Percentiles rank a stretch among this genome's conserved stretches.
phyloP scores from a whole-genome alignment of 106 monocot species.

The Dioscorea zingiberensis region DNA sequence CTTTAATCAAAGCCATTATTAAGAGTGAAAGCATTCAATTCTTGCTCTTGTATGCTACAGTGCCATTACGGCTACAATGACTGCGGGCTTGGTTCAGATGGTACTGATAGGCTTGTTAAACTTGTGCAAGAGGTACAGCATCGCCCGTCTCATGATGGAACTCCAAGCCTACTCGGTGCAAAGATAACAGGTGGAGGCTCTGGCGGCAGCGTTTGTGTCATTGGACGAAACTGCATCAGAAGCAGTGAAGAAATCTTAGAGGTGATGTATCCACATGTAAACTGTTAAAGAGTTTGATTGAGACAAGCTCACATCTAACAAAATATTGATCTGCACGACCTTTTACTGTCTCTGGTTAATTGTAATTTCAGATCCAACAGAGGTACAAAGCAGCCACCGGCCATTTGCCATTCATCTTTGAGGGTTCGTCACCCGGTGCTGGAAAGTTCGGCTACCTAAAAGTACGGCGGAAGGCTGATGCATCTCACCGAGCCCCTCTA shows the following conservation, averaged over 20 bases:
- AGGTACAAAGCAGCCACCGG: conserved; percentile 70
- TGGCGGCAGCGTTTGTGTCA: conserved; percentile 86
- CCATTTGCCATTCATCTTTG: conserved; percentile 65
- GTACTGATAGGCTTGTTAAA: conserved; percentile 78
- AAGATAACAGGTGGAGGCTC: conserved; percentile 99
- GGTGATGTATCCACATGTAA: conserved; percentile 27
- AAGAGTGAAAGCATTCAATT: not conserved
- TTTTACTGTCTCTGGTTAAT: not conserved
- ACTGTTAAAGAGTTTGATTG: no score
- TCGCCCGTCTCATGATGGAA: conserved; percentile 26
- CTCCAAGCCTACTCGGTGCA: conserved; percentile 73
- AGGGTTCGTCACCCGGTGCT: conserved; percentile 87
- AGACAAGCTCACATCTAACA: not conserved
- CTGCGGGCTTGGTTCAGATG: conserved; percentile 90
- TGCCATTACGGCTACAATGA: conserved; percentile 91
- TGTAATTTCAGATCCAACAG: conserved; percentile 61
- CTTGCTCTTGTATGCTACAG: conserved; percentile 25
- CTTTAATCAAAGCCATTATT: no score
- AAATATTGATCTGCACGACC: no score
- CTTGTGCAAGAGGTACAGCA: conserved; percentile 92
- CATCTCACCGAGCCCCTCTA: not conserved
- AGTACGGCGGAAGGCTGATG: conserved; percentile 27
- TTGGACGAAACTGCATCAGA: conserved; percentile 59
- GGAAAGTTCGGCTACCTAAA: conserved; percentile 83
- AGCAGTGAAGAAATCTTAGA: conserved; percentile 82